Percentiles rank a stretch among this genome's conserved stretches.
Conservation (phyloP, 2,329 filamentous ascomycete species). For the Lecanicillium sp. region DNA sequence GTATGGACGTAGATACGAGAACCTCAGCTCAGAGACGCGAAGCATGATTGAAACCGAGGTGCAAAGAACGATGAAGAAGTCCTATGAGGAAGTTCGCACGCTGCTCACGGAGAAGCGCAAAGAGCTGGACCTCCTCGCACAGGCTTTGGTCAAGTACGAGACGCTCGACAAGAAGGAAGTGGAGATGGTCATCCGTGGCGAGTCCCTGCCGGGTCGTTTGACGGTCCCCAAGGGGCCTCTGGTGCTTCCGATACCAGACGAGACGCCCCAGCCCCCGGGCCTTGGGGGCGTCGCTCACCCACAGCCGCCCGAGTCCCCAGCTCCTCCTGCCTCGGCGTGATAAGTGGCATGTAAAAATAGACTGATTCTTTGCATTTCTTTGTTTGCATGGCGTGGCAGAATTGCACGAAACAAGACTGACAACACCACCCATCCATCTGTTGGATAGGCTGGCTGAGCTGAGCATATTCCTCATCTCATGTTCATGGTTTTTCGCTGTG, state of each 20-base stretch:
- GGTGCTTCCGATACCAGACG: conserved; percentile 28
- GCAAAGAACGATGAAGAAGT: conserved; percentile 74
- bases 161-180: conserved; percentile 86
- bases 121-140: conserved; percentile 80
- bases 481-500: not conserved
- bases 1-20: conserved; percentile 70
- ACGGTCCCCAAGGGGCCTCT: conserved; percentile 46
- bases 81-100: conserved; percentile 62
- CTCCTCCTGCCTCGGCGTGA: conserved; percentile 6
- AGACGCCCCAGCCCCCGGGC: conserved; percentile 25
- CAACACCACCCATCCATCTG: too few species aligned
- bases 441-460: too few species aligned
- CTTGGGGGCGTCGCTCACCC: conserved; percentile 26
- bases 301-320: conserved; percentile 16
- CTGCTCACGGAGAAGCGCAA: conserved; percentile 69
- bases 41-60: conserved; percentile 84
- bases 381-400: not conserved
- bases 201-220: conserved; percentile 63
- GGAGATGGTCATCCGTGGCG: conserved; percentile 78
- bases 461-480: too few species aligned
- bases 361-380: not conserved
- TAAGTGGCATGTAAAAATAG: not conserved
- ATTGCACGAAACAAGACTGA: too few species aligned
- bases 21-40: conserved; percentile 79
- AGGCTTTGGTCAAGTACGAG: conserved; percentile 90